phyloP scores from a whole-genome alignment of 2,329 filamentous ascomycete genomes.

The Trichoderma harzianum region DNA sequence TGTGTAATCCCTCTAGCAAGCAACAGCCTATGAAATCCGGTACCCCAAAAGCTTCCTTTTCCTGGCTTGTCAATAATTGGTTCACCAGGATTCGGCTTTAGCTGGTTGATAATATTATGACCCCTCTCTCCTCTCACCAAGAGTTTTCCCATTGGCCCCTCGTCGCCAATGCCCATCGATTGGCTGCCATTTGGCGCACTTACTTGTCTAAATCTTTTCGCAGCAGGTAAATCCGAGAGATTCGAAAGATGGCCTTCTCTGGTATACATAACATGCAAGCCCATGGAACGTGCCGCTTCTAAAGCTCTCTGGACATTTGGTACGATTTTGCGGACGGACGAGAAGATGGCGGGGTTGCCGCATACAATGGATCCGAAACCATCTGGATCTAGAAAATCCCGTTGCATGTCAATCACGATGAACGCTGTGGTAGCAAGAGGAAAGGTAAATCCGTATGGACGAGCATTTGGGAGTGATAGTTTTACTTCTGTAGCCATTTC shows the following conservation, averaged over 20 bases:
- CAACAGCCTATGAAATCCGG: background rate
- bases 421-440: background rate
- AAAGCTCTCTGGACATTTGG: background rate
- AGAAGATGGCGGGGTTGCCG: background rate
- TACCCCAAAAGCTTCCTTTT: conserved; percentile 7
- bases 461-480: background rate
- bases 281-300: background rate
- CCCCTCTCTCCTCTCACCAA: background rate
- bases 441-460: background rate
- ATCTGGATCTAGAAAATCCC: background rate
- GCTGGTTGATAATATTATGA: background rate
- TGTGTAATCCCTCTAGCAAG: conserved; percentile 2
- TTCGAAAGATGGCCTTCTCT: background rate
- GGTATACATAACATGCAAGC: background rate
- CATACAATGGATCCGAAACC: background rate
- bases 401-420: background rate
- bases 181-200: background rate
- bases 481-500: background rate
- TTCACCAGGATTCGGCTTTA: background rate
- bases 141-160: background rate
- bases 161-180: background rate
- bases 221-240: background rate
- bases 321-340: background rate
- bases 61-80: background rate
- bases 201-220: background rate